phyloP scores from a whole-genome alignment of 2,329 filamentous ascomycete species.

The Diplodia scrobiculata region DNA sequence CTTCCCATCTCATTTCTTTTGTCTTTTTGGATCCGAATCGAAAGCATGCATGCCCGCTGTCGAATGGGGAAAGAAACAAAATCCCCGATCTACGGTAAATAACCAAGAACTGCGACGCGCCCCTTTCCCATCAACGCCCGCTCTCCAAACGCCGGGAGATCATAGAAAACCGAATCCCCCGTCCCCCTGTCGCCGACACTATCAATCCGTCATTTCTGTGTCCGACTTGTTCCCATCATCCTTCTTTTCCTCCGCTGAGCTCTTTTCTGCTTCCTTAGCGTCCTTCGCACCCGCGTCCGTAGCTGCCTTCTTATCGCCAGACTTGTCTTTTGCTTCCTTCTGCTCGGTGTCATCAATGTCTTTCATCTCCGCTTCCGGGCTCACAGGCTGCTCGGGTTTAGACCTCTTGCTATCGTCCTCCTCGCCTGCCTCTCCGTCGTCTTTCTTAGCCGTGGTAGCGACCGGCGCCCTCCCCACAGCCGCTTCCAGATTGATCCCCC shows the following conservation, averaged over 20 bases:
- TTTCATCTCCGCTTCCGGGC: constrained; percentile 31
- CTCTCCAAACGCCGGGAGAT: not conserved
- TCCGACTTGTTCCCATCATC: not conserved
- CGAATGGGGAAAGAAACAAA: not conserved
- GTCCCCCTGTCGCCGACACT: not conserved
- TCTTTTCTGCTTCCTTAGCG: constrained; percentile 5
- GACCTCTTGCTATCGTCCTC: not conserved
- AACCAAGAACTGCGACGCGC: too few relatives aligned
- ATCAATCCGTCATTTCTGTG: constrained; percentile 23
- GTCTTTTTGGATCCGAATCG: not conserved
- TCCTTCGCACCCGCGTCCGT: not conserved
- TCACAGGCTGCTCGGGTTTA: constrained; percentile 26
- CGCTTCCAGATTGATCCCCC: constrained; percentile 41
- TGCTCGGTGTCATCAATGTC: constrained; percentile 20
- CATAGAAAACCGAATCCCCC: not conserved
- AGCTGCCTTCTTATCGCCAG: not conserved
- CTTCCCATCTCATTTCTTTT: not conserved
- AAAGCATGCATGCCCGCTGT: not conserved
- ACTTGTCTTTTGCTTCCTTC: not conserved
- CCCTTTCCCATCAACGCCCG: not conserved
- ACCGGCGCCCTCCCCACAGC: constrained; percentile 43
- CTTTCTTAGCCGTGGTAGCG: constrained; percentile 14
- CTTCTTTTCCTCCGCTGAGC: not conserved
- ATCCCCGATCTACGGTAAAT: too few relatives aligned
- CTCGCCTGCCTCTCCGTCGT: constrained; percentile 32